Evolutionary conservation across 2,329 filamentous ascomycete genomes (phyloP), one percentile per base, ranked within the genome.

Genomic region (Ambrosiella beaveri): DNA sequence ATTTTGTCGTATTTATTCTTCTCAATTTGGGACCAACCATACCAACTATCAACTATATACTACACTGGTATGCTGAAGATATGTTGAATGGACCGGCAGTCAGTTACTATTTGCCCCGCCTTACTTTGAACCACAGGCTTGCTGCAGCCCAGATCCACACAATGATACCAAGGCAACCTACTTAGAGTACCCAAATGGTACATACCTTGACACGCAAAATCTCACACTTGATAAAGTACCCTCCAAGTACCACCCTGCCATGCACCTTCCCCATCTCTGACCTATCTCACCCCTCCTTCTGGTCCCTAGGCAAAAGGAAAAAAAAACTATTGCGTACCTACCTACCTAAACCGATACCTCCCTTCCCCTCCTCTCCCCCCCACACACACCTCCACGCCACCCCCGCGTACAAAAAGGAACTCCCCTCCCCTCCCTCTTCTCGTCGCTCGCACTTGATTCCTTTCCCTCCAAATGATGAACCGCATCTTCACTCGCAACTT

Each of bases 401-500:
- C 3, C 47, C 19, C 19, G 47, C 47, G 19, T 51, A 51, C 47
- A 51, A 51, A 51, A 51, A 19, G 44, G 47, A 51, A 51, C 15
- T 7, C 19, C 13, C 17, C 17, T 27, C 47, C 47, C 17, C 13
- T 36, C 6, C 13, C 7, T 27, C 27, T 27, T 27, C 27, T 27
- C 27, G 27, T 4, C 27, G 27, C 27, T 51, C 47, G 12, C 27
- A 2, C 3, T 9, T 15, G n/a, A 27, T 27, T n/a, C 19, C 47
- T 12, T 35, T 47, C 51, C 11, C 36, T 55, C 17, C 58, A 11
- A 17, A 37, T 17, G 15, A 41, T 19, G 15, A 54, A 40, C 15
- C 15, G 35, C 45, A 58, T 53, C 58, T 59, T 59, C 40, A 19
- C 38, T 41, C 38, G 37, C 8, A 41, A 40, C 19, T 39, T 17